Base-by-base conservation (phyloP, 768 basidiomycete genomes). In the Podaxis sp. region DNA sequence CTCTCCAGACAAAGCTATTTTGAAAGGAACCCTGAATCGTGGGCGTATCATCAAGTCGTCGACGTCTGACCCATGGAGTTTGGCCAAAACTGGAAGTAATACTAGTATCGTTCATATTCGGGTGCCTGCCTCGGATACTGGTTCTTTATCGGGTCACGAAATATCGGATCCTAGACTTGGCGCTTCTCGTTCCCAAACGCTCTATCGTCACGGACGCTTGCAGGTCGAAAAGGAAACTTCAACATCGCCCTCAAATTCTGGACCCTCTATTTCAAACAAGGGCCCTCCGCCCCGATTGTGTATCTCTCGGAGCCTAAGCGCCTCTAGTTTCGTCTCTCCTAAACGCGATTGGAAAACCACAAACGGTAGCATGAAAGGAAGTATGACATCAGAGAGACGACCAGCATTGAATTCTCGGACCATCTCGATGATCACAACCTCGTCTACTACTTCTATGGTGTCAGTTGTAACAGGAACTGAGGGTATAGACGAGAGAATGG, bases 11-110 rank as follows among this genome's bases (percentile, higher is more conserved):
- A 59, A 62, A 51, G 59, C 49, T 49, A 56, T 54, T 52, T 17
- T 20, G 33, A 55, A 37, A 36, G 44, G 11, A 44, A 50, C 48
- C 59, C 38, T 57, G 51, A 30, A 58, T 58, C 28, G 55, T 52
- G 36, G 49, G 22, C 28, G 65, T 58, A 38, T 56, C 58, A 38
- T 68, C 65, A 66, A 66, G 40, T 64, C 67, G 51, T 66, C 56
- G 10, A 44, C 60, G 13, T 75, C 76, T 2, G 73, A 69, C 44
- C 63, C 70, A 8, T 81, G 78, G 76, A 76, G 76, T 2, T 63
- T 81, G 30, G 78, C 81, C 63, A 79, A 81, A 63, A 76, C 68
- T 12, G 71, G 69, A 15, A 72, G 78, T 56, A 78, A 77, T 15
- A 68, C 73, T 5, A 78, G 78, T 1, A 69, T 76, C 20, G 77